Percentiles rank a stretch among this genome's conserved stretches.
phyloP scores from a whole-genome alignment of 2,329 filamentous ascomycete genomes.

The Scedosporium dehoogii region DNA sequence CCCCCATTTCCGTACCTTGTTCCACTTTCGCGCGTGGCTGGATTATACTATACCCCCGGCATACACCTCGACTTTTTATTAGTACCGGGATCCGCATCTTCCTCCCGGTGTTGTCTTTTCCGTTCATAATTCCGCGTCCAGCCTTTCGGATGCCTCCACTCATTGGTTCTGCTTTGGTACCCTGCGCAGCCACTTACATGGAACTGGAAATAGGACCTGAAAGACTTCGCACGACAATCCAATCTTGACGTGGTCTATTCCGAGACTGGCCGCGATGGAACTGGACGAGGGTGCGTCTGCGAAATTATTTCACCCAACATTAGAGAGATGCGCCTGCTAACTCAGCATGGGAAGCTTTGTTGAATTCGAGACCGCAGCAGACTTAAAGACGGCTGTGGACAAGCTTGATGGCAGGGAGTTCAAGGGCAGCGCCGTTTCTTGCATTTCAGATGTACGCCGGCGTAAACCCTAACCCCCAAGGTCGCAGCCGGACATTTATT shows the following conservation, averaged over 20 bases:
- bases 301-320: constrained; percentile 3
- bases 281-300: constrained; percentile 76
- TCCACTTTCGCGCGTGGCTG: background rate
- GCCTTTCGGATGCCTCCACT: background rate
- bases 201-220: constrained; percentile 83
- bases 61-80: background rate
- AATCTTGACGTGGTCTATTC: constrained; percentile 97
- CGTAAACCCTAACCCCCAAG: constrained; percentile 12
- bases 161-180: background rate
- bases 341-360: constrained; percentile 59
- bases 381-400: constrained; percentile 84
- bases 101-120: background rate
- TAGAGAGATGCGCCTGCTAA: background rate
- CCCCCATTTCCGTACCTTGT: background rate
- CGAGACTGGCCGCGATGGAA: constrained; percentile 84
- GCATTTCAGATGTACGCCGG: constrained; percentile 72
- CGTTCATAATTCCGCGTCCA: background rate
- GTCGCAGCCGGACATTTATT: background rate
- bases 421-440: constrained; percentile 79
- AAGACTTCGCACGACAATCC: constrained; percentile 97
- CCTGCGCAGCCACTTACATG: constrained; percentile 69
- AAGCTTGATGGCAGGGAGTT: constrained; percentile 91
- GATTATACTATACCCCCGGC: background rate
- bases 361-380: constrained; percentile 88
- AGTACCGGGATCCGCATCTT: background rate